A percentile compares a stretch with the other conserved stretches of the same genome.
Conservation (phyloP, 108 stramenopile genomes). For the Chaetoceros tenuissimus region DNA sequence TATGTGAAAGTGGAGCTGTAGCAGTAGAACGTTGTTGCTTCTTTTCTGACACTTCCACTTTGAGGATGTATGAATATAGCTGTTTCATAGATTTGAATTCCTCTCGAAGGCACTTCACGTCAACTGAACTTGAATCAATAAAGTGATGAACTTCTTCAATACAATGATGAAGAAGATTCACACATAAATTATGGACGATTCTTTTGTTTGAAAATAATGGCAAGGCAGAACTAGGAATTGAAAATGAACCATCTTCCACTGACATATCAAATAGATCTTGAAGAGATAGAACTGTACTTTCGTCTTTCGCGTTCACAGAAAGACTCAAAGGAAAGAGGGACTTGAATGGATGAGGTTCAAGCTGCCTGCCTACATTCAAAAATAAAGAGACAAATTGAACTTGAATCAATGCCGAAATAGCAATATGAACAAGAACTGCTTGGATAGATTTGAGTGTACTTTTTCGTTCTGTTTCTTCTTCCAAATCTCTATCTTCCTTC, state of each 20-base stretch:
- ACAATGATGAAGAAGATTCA: neutral
- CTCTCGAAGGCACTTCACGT: slow-evolving; percentile 5
- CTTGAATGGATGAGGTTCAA: slow-evolving; percentile 35
- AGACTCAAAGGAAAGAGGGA: slow-evolving; percentile 33
- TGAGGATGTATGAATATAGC: slow-evolving; percentile 38
- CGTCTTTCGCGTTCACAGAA: neutral
- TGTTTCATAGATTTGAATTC: slow-evolving; percentile 29
- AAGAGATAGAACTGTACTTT: slow-evolving; percentile 5
- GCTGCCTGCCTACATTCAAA: slow-evolving; percentile 31
- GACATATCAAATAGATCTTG: slow-evolving; percentile 27
- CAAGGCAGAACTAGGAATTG: slow-evolving; percentile 25
- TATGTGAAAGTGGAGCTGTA: no score
- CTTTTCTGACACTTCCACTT: slow-evolving; percentile 34
- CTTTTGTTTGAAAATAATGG: slow-evolving; percentile 27
- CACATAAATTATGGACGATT: slow-evolving; percentile 17
- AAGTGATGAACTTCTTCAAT: neutral
- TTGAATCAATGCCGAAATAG: neutral
- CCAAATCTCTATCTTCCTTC: neutral
- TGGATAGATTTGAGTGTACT: neutral
- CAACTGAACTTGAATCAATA: neutral
- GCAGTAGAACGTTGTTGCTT: neutral
- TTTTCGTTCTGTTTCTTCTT: neutral
- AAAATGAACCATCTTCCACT: slow-evolving; percentile 21
- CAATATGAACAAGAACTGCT: neutral
- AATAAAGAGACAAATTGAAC: slow-evolving; percentile 23